phyloP scores from a whole-genome alignment of 2,329 filamentous ascomycete species.

The Botryosphaeria agaves region DNA sequence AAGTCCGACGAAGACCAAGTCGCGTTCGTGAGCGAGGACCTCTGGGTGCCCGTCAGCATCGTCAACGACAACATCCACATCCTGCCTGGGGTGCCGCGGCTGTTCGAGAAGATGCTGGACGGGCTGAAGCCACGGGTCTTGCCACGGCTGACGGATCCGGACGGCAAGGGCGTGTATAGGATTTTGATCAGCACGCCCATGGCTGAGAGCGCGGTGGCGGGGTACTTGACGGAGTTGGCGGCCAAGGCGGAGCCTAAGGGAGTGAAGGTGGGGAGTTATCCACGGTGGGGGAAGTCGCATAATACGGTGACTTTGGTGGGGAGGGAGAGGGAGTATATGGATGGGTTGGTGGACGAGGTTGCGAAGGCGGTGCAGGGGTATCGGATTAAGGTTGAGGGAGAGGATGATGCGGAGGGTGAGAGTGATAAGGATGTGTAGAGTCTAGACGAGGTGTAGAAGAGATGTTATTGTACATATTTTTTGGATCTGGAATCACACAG shows the following conservation, averaged over 20 bases:
- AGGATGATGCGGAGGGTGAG: constrained; percentile 26
- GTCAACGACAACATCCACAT: constrained; percentile 93
- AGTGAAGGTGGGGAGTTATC: constrained; percentile 91
- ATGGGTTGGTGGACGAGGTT: constrained; percentile 63
- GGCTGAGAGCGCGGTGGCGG: constrained; percentile 70
- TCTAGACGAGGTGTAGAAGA: no score
- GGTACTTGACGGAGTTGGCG: constrained; percentile 66
- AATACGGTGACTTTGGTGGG: constrained; percentile 85
- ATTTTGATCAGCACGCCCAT: constrained; percentile 77
- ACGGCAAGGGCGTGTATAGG: constrained; percentile 63
- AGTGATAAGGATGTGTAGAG: no score
- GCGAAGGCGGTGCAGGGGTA: constrained; percentile 57
- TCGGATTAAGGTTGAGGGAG: constrained; percentile 51
- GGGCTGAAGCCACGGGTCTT: constrained; percentile 55
- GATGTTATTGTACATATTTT: no score
- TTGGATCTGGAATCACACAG: no score
- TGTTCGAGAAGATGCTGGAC: constrained; percentile 67
- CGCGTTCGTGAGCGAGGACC: constrained; percentile 58
- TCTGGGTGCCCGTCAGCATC: constrained; percentile 82
- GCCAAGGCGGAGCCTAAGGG: constrained; percentile 54
- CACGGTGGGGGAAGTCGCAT: constrained; percentile 68
- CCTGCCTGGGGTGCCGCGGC: constrained; percentile 68
- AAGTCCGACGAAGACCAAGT: constrained; percentile 52
- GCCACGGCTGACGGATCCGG: constrained; percentile 58
- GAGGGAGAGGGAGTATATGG: constrained; percentile 58